Evolutionary conservation across 192 early-diverging fungal genomes (phyloP), one percentile per base, ranked within the genome.

Genomic region (Kickxella alabastrina): DNA sequence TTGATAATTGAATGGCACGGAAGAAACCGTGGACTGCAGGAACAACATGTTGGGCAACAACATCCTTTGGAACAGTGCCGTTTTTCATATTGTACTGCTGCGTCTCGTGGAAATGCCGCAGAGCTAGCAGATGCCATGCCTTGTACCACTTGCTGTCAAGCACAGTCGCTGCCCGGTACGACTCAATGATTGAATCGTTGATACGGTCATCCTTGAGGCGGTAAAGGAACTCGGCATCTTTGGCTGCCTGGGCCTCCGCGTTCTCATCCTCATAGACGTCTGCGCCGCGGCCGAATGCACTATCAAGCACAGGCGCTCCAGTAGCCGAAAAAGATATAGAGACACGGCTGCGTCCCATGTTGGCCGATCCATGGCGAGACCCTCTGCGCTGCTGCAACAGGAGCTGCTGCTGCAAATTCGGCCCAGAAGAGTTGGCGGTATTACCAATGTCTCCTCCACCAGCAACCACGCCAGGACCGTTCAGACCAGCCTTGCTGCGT

Each of bases 51-150:
- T 22, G 60, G 2, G 60, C 58, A 24, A 94, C 66, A 18, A 61
- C 83, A 49, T 95, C 83, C 59, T 80, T 65, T 65, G 77, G 57
- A 38, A 83, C 60, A 59, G 69, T 43, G 57, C 65, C 39, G 28
- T 77, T 58, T 62, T 87, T 81, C 38, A 87, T 85, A 54, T 87
- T 81, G 57, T 86, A 82, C 6, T 80, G 80, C 50, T 93, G 81
- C 24, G 87, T 88, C 57, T 98, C 91, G 60, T 90, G 89, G 61
- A 95, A 95, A 31, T 68, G 65, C 23, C 87, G 83, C 14, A 95
- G 65, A n/a, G 92, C 95, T 87, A 92, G 95, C 13, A 90, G 82
- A 56, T 98, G 95, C 93, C 94, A 98, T 14, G 92, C 94, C 50
- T 85, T 97, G 78, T 98, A 96, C 89, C 91, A 96, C 36, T 90